Conservation (phyloP, 2,329 filamentous ascomycete species). For the Rachicladosporium sp. region DNA sequence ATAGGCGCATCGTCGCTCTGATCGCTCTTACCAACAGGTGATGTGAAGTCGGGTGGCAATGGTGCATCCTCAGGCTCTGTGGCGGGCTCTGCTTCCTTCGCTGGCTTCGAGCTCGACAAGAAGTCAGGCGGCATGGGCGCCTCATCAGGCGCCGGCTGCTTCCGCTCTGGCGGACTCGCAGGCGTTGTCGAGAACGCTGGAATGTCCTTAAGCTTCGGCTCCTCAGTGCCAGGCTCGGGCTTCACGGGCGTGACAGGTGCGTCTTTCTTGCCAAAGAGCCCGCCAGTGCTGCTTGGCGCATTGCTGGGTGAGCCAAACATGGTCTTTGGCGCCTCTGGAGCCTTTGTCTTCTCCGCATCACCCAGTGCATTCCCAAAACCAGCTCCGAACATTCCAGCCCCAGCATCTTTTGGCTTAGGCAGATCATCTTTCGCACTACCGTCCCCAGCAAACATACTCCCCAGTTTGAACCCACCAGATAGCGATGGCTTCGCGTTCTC, state of each 20-base stretch:
- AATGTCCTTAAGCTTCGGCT: constrained; percentile 22
- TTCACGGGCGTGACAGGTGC: constrained; percentile 27
- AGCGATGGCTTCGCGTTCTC: constrained; percentile 6
- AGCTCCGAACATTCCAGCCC: constrained; percentile 20
- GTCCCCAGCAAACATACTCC: constrained; percentile 55
- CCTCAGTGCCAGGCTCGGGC: constrained; percentile 23
- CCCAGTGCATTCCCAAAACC: constrained; percentile 20
- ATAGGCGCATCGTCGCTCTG: constrained; percentile 30
- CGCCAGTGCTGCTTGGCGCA: constrained; percentile 4
- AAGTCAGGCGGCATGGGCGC: constrained; percentile 35
- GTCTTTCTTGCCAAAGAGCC: constrained; percentile 2
- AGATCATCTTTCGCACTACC: constrained; percentile 48
- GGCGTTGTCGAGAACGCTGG: constrained; percentile 27
- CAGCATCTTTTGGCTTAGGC: constrained; percentile 31
- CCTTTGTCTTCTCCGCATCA: constrained; percentile 22
- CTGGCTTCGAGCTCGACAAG: constrained; percentile 13
- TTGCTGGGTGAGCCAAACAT: too few relatives aligned
- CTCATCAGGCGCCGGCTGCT: constrained; percentile 13
- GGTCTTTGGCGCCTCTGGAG: constrained; percentile 12
- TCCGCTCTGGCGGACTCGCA: constrained; percentile 14
- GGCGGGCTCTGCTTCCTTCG: constrained; percentile 10
- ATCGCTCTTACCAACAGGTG: constrained; percentile 15
- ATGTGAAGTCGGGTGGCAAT: constrained; percentile 29
- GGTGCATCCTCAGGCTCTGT: constrained; percentile 24
- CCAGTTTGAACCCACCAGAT: constrained; percentile 49